phyloP scores from a whole-genome alignment of 1,284 basidiomycete genomes.

The Puccinia horiana region DNA sequence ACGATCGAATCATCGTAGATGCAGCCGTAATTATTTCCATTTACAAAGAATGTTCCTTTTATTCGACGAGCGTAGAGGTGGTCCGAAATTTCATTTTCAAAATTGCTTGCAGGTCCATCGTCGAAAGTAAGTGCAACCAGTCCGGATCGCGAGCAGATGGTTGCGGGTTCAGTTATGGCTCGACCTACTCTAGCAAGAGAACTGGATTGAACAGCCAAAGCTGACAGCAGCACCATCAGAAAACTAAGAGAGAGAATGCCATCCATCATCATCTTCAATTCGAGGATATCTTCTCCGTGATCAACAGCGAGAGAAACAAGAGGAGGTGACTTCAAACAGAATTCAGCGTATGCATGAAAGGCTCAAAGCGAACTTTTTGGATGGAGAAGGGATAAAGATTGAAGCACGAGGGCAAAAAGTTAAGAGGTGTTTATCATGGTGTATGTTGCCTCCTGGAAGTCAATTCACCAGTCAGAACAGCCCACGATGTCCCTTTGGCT shows the following conservation, averaged over 20 bases:
- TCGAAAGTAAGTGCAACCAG: slow-evolving; percentile 29
- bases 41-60: slow-evolving; percentile 43
- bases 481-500: no score
- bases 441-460: no score
- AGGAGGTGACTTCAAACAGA: no score
- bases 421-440: no score
- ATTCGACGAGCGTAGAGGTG: slow-evolving; percentile 10
- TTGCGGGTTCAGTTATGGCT: background rate
- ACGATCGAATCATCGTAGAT: slow-evolving; percentile 36
- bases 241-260: background rate
- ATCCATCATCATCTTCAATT: background rate
- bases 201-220: background rate
- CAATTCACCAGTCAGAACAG: no score
- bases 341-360: no score
- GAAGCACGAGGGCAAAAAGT: no score
- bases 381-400: no score
- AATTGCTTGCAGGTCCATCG: slow-evolving; percentile 34
- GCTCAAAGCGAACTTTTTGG: no score
- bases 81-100: slow-evolving; percentile 27
- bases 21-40: slow-evolving; percentile 37
- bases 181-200: background rate
- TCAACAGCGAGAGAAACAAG: no score
- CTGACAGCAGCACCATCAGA: background rate
- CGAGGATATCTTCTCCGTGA: background rate
- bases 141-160: slow-evolving; percentile 10